Evolutionary conservation across 768 basidiomycete genomes (phyloP).

Genomic region (Lentinula boryana): DNA sequence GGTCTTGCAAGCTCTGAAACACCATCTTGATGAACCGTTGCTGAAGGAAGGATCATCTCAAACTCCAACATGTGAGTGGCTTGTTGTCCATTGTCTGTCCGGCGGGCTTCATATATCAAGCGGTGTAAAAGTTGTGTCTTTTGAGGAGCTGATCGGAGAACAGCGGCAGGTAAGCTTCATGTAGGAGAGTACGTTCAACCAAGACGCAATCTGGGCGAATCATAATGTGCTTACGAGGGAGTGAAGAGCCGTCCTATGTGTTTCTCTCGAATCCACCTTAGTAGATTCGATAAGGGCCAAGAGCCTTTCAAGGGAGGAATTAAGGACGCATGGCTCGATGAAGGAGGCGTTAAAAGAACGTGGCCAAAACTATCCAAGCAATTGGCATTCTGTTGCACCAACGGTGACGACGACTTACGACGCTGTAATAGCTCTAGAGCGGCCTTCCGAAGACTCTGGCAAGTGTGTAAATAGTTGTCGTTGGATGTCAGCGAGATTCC

Average conservation of each 20-base stretch:
- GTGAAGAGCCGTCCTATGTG: conserved; percentile 10
- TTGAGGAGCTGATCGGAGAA: conserved; percentile 22
- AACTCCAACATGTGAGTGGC: conserved; percentile 25
- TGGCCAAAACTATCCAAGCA: conserved; percentile 47
- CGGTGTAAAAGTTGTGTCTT: conserved; percentile 36
- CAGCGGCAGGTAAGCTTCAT: conserved; percentile 20
- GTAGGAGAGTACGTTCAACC: conserved; percentile 23
- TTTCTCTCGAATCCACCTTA: conserved; percentile 17
- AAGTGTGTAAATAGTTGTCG: not conserved
- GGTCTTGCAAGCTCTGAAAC: not conserved
- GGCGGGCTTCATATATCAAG: conserved; percentile 38
- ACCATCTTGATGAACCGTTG: not conserved
- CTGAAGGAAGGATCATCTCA: conserved; percentile 27
- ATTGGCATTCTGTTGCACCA: conserved; percentile 6
- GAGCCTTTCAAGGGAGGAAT: conserved; percentile 42
- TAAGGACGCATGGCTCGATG: conserved; percentile 30
- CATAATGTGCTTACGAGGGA: conserved; percentile 10
- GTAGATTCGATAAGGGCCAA: conserved; percentile 32
- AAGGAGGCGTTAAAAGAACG: conserved; percentile 38
- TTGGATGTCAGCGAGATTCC: conserved; percentile 10
- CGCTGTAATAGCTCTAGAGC: conserved; percentile 24
- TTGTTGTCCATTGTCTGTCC: conserved; percentile 3
- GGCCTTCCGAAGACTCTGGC: not conserved
- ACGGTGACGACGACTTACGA: conserved; percentile 25
- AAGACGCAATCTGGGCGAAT: not conserved